These are phyloP conservation scores for Aspergillus sparsus DNA, from an alignment of 495 filamentous ascomycete species.

Conservation along the genomic window DNA sequence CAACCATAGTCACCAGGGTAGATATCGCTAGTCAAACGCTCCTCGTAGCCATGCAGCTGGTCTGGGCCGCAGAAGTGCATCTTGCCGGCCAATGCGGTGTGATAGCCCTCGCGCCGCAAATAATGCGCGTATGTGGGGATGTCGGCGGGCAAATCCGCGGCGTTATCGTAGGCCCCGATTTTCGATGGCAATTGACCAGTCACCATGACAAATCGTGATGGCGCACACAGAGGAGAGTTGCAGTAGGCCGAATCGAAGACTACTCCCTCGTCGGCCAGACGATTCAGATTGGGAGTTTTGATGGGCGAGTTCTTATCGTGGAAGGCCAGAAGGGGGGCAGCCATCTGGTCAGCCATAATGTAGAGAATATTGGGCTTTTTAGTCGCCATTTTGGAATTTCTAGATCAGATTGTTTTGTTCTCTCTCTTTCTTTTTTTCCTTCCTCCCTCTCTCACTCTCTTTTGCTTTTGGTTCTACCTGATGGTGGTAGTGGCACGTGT, in stretches of 20 bases:
- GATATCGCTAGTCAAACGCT: slow-evolving; percentile 85
- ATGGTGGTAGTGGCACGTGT: too few relatives aligned
- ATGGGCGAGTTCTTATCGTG: slow-evolving; percentile 79
- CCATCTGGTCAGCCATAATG: slow-evolving; percentile 93
- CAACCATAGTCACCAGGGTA: slow-evolving; percentile 90
- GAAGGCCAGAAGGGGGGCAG: slow-evolving; percentile 79
- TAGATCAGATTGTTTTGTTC: background rate
- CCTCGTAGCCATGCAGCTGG: slow-evolving; percentile 88
- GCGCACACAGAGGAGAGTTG: slow-evolving; percentile 84
- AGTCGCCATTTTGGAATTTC: slow-evolving; percentile 36
- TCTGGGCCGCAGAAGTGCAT: slow-evolving; percentile 93
- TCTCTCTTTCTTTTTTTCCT: slow-evolving; percentile 1
- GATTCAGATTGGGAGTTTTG: slow-evolving; percentile 82
- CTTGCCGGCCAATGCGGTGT: slow-evolving; percentile 87
- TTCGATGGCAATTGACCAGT: slow-evolving; percentile 83
- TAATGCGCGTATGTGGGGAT: slow-evolving; percentile 88
- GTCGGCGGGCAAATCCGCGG: slow-evolving; percentile 70
- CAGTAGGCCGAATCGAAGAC: slow-evolving; percentile 90
- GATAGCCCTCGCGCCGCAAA: slow-evolving; percentile 78
- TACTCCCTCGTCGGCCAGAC: slow-evolving; percentile 72
- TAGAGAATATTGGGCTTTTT: slow-evolving; percentile 74
- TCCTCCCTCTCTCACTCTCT: too few relatives aligned
- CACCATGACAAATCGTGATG: slow-evolving; percentile 86
- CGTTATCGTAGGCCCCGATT: slow-evolving; percentile 87
- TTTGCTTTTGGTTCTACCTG: too few relatives aligned